phyloP scores from a whole-genome alignment of 2,329 filamentous ascomycete genomes.

The Trichoderma koningiopsis region DNA sequence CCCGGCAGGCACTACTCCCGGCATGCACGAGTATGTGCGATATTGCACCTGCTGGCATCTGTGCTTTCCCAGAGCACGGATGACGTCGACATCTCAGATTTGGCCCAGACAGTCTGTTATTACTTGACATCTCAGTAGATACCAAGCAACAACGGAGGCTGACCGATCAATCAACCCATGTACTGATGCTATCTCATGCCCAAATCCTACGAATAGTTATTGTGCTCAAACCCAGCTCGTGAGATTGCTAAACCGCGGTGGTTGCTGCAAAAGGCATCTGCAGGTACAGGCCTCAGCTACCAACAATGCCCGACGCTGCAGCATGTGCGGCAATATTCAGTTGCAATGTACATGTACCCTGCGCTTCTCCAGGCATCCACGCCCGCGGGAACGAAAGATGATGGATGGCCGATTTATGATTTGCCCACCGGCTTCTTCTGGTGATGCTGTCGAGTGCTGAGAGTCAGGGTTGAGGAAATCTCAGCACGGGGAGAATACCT shows the following conservation, averaged over 20 bases:
- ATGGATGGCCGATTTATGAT: not conserved
- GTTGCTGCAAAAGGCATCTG: not conserved
- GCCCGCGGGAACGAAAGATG: not conserved
- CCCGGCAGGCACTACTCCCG: not conserved
- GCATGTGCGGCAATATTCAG: not conserved
- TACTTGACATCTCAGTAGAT: too few species aligned
- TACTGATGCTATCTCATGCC: too few species aligned
- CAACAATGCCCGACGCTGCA: not conserved
- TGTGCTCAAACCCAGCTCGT: not conserved
- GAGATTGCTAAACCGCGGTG: not conserved
- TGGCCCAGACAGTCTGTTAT: too few species aligned
- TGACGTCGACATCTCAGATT: not conserved
- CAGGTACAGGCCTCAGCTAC: not conserved
- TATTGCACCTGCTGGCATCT: not conserved
- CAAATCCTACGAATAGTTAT: too few species aligned
- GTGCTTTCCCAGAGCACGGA: not conserved
- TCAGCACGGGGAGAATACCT: too few species aligned
- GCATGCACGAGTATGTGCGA: not conserved
- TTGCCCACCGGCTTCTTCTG: not conserved
- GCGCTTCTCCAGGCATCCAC: not conserved
- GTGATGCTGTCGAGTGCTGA: not conserved
- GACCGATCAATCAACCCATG: not conserved
- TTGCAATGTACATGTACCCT: not conserved
- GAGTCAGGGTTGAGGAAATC: not conserved
- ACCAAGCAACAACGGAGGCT: not conserved